These are phyloP conservation scores for Solanum pimpinellifolium DNA, from an alignment of 257 asterid species.

Conservation along the genomic window DNA sequence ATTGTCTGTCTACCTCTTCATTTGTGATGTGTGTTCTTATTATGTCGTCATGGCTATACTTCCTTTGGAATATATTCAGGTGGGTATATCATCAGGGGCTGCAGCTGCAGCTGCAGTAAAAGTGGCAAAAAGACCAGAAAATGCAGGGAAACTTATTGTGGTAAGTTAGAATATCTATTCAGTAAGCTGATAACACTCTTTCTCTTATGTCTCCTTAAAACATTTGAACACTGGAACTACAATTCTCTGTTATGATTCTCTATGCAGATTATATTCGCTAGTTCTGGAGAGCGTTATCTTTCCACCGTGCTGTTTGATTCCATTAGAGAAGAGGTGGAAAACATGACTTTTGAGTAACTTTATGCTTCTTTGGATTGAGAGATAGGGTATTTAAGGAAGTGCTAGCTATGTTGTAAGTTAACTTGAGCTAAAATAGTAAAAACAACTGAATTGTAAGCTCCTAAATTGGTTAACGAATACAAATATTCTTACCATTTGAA, in stretches of 20 bases:
- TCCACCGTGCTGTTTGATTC: slow-evolving; percentile 44
- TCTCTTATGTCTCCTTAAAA: background rate
- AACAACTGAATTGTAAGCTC: background rate
- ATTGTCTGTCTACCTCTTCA: background rate
- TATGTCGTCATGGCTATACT: background rate
- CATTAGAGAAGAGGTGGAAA: slow-evolving; percentile 29
- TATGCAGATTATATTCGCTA: slow-evolving; percentile 20
- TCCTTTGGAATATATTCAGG: slow-evolving; percentile 9
- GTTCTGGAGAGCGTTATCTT: slow-evolving; percentile 51
- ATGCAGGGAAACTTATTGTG: slow-evolving; percentile 43
- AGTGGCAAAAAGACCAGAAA: slow-evolving; percentile 37
- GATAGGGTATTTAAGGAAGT: background rate
- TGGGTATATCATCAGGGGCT: slow-evolving; percentile 55
- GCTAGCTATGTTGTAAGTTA: too few species aligned
- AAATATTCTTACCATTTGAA: background rate
- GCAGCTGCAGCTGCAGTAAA: slow-evolving; percentile 47
- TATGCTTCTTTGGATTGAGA: background rate
- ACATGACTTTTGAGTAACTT: slow-evolving; percentile 6
- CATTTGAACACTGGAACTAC: background rate
- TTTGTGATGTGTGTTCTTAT: background rate
- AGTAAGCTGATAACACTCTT: background rate
- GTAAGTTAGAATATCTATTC: slow-evolving; percentile 15
- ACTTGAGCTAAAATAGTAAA: background rate
- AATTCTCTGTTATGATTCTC: background rate
- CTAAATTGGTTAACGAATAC: background rate